A percentile compares a stretch with the other conserved stretches of the same genome.
These are phyloP conservation scores for Luffa acutangula DNA, from an alignment of 306 rosid genomes.

Conservation along the genomic window DNA sequence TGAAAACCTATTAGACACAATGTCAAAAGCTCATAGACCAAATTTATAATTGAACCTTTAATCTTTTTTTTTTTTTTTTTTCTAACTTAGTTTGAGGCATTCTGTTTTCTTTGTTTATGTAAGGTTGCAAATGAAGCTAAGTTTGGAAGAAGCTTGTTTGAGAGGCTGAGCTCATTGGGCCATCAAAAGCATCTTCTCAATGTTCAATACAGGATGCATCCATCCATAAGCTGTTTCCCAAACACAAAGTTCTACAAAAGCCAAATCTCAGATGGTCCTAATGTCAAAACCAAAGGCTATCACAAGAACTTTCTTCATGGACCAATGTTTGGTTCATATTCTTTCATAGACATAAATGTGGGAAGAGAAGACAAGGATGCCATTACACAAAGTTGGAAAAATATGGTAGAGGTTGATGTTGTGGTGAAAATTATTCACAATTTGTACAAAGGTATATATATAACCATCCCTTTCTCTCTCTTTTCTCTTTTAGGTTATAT, in stretches of 20 bases:
- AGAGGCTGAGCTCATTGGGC: conserved; percentile 38
- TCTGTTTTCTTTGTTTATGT: background rate
- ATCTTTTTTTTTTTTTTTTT: too few species aligned
- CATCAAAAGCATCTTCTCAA: conserved; percentile 43
- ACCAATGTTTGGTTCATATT: conserved; percentile 59
- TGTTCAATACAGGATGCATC: conserved; percentile 76
- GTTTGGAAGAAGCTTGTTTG: conserved; percentile 70
- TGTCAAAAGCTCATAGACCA: too few species aligned
- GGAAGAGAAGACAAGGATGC: conserved; percentile 66
- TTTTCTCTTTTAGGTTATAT: too few species aligned
- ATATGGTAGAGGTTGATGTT: conserved; percentile 57
- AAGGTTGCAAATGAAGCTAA: conserved; percentile 44
- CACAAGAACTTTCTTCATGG: conserved; percentile 35
- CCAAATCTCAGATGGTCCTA: conserved; percentile 44
- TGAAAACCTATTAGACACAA: too few species aligned
- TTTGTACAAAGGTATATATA: conserved; percentile 37
- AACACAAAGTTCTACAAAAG: conserved; percentile 32
- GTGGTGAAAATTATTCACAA: conserved; percentile 34
- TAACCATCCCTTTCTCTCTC: background rate
- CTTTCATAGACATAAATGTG: conserved; percentile 48
- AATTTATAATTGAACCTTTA: too few species aligned
- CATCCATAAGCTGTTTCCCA: conserved; percentile 17
- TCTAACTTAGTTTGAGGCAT: background rate
- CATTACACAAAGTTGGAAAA: conserved; percentile 49
- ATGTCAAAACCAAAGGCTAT: conserved; percentile 32